phyloP scores from a whole-genome alignment of 805 yeast species.

The Alloascoidea africana region DNA sequence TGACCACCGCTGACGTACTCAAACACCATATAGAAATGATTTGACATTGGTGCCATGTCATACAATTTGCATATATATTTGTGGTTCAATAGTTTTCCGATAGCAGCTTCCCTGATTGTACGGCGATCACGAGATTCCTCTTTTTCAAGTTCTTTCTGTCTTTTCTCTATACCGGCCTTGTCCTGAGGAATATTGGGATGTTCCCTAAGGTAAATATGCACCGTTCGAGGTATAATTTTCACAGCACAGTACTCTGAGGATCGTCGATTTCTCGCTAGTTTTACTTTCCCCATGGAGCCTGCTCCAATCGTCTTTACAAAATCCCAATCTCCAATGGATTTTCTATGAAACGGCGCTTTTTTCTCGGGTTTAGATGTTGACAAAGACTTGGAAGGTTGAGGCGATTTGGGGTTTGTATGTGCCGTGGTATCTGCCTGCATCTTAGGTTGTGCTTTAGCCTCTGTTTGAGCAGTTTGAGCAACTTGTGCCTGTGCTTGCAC shows the following conservation, averaged over 20 bases:
- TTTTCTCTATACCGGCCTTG: background rate
- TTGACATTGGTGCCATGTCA: constrained; percentile 93
- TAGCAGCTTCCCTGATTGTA: constrained; percentile 88
- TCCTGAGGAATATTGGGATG: background rate
- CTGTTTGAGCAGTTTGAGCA: background rate
- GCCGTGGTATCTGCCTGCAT: too few species aligned
- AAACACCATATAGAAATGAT: constrained; percentile 91
- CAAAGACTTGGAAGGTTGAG: background rate
- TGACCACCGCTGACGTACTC: constrained; percentile 97
- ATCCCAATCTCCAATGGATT: constrained; percentile 91
- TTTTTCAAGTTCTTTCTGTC: background rate
- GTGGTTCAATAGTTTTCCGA: constrained; percentile 81
- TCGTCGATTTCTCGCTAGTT: constrained; percentile 72
- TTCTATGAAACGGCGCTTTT: background rate
- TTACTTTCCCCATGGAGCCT: constrained; percentile 98
- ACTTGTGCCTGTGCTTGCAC: background rate
- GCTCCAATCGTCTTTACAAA: constrained; percentile 92
- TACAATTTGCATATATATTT: constrained; percentile 84
- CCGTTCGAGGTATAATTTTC: constrained; percentile 81
- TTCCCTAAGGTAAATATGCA: background rate
- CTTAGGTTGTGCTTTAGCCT: background rate
- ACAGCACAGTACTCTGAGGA: constrained; percentile 70
- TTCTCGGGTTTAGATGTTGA: too few species aligned
- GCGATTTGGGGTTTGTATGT: too few species aligned
- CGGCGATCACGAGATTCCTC: constrained; percentile 85